Conservation (phyloP, 768 basidiomycete genomes). For the Imleria badia region DNA sequence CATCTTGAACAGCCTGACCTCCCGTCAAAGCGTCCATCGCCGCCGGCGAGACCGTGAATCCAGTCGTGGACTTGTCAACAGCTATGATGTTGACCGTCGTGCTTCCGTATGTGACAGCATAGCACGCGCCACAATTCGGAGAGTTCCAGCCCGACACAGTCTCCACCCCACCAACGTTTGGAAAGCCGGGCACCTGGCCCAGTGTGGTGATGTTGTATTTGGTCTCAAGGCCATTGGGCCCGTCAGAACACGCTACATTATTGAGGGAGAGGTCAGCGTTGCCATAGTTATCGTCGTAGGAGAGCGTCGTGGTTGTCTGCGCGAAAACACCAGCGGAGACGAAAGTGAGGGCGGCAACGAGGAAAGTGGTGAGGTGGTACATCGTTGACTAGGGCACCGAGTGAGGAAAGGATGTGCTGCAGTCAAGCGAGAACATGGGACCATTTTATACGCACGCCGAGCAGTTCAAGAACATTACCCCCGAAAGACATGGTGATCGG, state of each 20-base stretch:
- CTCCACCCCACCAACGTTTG: constrained; percentile 34
- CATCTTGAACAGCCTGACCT: constrained; percentile 4
- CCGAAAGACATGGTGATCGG: neutral
- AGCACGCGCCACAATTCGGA: constrained; percentile 31
- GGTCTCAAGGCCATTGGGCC: constrained; percentile 35
- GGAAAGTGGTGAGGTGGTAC: constrained; percentile 21
- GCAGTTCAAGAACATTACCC: neutral
- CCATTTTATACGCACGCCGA: constrained; percentile 20
- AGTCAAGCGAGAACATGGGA: neutral
- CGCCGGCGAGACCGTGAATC: constrained; percentile 37
- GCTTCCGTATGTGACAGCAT: constrained; percentile 25
- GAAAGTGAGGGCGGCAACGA: constrained; percentile 14
- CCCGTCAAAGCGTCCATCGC: constrained; percentile 30
- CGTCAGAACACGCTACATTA: constrained; percentile 39
- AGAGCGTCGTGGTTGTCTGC: constrained; percentile 27
- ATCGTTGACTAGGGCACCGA: constrained; percentile 17
- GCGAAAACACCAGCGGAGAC: constrained; percentile 17
- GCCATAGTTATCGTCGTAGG: constrained; percentile 41
- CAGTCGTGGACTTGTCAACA: constrained; percentile 47
- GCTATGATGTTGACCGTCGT: constrained; percentile 51
- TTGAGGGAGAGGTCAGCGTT: constrained; percentile 25
- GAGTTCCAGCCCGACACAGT: constrained; percentile 26
- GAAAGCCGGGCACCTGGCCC: constrained; percentile 38
- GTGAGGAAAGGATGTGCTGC: neutral
- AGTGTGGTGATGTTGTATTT: constrained; percentile 35